phyloP scores from a whole-genome alignment of 2,329 filamentous ascomycete genomes.

The Teratosphaeria pseudoeucalypti region DNA sequence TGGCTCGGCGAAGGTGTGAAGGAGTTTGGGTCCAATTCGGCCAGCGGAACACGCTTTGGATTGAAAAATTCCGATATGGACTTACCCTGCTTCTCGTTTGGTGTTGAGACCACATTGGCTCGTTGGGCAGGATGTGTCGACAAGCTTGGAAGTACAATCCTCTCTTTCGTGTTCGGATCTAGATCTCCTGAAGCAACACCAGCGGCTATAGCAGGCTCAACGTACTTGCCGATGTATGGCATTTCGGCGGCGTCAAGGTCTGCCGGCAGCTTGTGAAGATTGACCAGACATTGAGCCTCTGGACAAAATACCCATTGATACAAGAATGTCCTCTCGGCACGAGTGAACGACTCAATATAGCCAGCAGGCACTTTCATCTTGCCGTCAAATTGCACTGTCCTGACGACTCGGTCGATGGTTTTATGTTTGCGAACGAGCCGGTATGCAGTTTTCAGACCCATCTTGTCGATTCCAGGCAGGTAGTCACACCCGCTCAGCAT shows the following conservation, averaged over 20 bases:
- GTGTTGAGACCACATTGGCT: conserved; percentile 24
- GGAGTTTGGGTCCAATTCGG: conserved; percentile 57
- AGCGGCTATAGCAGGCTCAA: conserved; percentile 50
- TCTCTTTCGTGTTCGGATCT: conserved; percentile 78
- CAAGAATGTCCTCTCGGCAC: conserved; percentile 85
- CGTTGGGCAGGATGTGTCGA: conserved; percentile 8
- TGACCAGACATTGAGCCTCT: conserved; percentile 56
- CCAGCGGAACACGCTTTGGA: conserved; percentile 51
- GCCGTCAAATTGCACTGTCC: conserved; percentile 78
- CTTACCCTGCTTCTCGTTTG: conserved; percentile 48
- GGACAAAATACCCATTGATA: conserved; percentile 95
- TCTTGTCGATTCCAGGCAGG: conserved; percentile 68
- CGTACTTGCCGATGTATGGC: conserved; percentile 62
- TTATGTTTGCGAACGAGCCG: conserved; percentile 84
- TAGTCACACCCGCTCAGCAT: conserved; percentile 97
- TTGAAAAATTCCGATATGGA: conserved; percentile 58
- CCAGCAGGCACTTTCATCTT: conserved; percentile 70
- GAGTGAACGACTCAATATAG: conserved; percentile 70
- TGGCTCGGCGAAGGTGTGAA: conserved; percentile 59
- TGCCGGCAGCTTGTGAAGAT: conserved; percentile 57
- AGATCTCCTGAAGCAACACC: conserved; percentile 72
- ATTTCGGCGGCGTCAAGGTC: conserved; percentile 58
- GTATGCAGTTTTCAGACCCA: conserved; percentile 90
- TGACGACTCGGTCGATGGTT: conserved; percentile 69
- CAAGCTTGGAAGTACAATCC: conserved; percentile 34